Evolutionary conservation across 208 protist genomes (phyloP).

Genomic region (Wallacemonas sp.): DNA sequence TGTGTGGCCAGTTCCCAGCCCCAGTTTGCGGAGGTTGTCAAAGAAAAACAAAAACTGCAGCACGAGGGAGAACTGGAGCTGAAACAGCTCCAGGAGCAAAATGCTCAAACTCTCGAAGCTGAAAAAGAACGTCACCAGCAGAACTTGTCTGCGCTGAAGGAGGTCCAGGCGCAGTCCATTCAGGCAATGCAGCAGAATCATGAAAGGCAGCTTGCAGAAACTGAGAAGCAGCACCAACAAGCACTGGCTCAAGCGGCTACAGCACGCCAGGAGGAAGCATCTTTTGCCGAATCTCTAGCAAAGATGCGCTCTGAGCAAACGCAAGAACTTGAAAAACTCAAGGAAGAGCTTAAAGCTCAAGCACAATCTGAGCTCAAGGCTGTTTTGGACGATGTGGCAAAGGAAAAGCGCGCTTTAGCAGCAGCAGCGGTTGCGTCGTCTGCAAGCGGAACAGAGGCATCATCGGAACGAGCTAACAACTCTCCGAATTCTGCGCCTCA

Average conservation of each 20-base stretch:
- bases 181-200: slow-evolving; percentile 19
- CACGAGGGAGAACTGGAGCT: slow-evolving; percentile 23
- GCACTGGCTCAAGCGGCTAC: background rate
- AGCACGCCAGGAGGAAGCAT: slow-evolving; percentile 22
- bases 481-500: slow-evolving; percentile 9
- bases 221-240: slow-evolving; percentile 10
- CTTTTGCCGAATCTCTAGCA: slow-evolving; percentile 25
- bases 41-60: slow-evolving; percentile 28
- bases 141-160: slow-evolving; percentile 19
- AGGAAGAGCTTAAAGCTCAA: slow-evolving; percentile 40
- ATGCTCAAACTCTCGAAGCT: slow-evolving; percentile 16
- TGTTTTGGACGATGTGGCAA: slow-evolving; percentile 41
- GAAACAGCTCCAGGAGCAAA: slow-evolving; percentile 14
- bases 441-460: slow-evolving; percentile 29
- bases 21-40: slow-evolving; percentile 21
- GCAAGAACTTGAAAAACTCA: slow-evolving; percentile 45
- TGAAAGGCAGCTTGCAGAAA: background rate
- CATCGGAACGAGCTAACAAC: slow-evolving; percentile 13
- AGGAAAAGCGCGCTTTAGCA: slow-evolving; percentile 27
- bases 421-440: slow-evolving; percentile 21
- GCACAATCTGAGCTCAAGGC: slow-evolving; percentile 57
- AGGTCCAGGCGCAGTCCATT: slow-evolving; percentile 19
- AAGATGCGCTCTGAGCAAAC: slow-evolving; percentile 25
- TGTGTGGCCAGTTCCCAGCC: slow-evolving; percentile 25
- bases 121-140: slow-evolving; percentile 22